Base-by-base conservation (phyloP, 768 basidiomycete genomes). In the Lactarius hatsudake region DNA sequence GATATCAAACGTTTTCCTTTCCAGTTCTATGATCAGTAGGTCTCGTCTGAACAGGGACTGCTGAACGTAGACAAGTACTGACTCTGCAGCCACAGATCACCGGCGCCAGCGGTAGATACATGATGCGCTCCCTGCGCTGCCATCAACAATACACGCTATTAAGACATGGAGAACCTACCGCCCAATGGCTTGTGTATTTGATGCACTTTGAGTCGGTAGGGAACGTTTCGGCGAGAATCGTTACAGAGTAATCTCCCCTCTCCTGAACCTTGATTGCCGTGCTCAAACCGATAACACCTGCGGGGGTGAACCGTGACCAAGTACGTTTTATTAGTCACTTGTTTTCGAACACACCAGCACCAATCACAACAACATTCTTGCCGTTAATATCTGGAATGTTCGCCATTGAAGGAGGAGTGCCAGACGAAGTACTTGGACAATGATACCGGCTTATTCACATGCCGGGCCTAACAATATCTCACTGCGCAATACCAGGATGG, bases 151-250 rank as follows among this genome's bases (percentile, higher is more conserved):
- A 36, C 32, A 53, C 53, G 28, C 36, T 34, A 26, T 43, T 48
- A 28, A 40, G 20, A 48, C 17, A 59, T 26, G 63, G 12, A 10
- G 17, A 26, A 79, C 87, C 69, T 69, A 91, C 92, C 43, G 92
- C 92, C 92, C 92, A 93, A 40, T 84, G 84, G 74, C 89, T 91
- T 2, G 93, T 91, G 71, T 91, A 94, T 62, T 82, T 81, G 73
- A 89, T 87, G n/a, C 81, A 82, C 76, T 87, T 88, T 1, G 85
- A 82, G 74, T 94, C 93, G 45, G 81, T 86, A 0, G 92, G 91
- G 48, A 93, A 79, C 2, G 81, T 79, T 61, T 91, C 89, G 0
- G 92, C 88, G 13, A 93, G 76, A 61, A 94, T 81, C 1, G 85
- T 86, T 20, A 93, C 91, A 3, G 78, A 76, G 72, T 89, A 88